Evolutionary conservation across 2,329 filamentous ascomycete genomes (phyloP), one percentile per base, ranked within the genome.

Genomic region (Ophiocordyceps camponoti-leonardi): DNA sequence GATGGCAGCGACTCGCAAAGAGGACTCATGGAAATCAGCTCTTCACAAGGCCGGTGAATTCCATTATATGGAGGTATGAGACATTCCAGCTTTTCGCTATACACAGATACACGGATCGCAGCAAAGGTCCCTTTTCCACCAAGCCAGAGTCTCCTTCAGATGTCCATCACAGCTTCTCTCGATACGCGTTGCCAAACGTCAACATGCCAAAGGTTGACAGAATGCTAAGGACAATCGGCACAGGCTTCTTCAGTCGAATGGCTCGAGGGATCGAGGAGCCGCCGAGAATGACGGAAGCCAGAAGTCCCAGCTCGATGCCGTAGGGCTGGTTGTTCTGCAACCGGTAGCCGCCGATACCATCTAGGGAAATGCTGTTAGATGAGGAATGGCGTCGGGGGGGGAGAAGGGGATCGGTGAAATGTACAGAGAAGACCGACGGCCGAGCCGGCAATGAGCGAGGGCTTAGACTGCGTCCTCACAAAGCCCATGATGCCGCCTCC

Each of bases 401-500:
- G 28, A 33, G 3, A n/a, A n/a, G n/a, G n/a, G 26, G 23, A 19
- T 18, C 12, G 26, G 16, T 23, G 1, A n/a, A 16, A 63, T 68
- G 42, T 66, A 77, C 73, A 78, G 18, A 79, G 60, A 14, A 71
- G 53, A 44, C 92, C 92, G 52, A 98, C 87, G 31, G 81, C 80
- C 53, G 86, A 70, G 45, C 92, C 92, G 14, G 92, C 92, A 13
- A 77, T 79, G 53, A 96, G 73, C 13, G 87, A 94, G 35, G 90
- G 90, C 44, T 94, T 62, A 22, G 88, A 96, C 48, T 86, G 77
- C 1, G 88, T 92, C 60, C 81, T 80, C 41, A 81, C 70, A 65
- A 86, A 98, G 58, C 92, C 92, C 58, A 84, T 83, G 49, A 85
- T 81, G 51, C 92, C 92, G 55, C 92, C 92, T 47, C 82, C 73